Evolutionary conservation across 768 basidiomycete genomes (phyloP), one percentile per base, ranked within the genome.

Genomic region (Psilocybe tampanensis): DNA sequence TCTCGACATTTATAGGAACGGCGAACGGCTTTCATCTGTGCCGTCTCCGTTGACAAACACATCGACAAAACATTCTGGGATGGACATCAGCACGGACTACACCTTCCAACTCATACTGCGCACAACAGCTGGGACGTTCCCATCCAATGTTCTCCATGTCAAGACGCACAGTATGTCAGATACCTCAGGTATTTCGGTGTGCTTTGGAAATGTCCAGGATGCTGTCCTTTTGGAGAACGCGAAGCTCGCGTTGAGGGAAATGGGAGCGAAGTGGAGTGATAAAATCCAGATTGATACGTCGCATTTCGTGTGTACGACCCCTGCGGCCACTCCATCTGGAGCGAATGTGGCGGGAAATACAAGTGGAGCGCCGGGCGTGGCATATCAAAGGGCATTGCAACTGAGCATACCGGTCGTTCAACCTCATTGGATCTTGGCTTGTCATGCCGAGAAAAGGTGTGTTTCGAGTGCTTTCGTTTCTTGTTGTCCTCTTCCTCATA

Each of bases 231-330:
- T 96, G 54, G 89, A 92, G 66, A 87, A 94, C 59, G 87, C 90
- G 29, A 93, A 92, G 70, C 69, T 84, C 54, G 92, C 94, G 8
- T 72, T 99, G 52, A 69, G 80, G 44, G 87, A 91, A 64, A 97
- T 98, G 90, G 83, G 81, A 41, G 96, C 93, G 0, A 89, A 89
- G 62, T 95, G 90, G 88, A 92, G 87, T 65, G 90, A 95, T 62
- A 90, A 86, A 66, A 95, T 99, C 39, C 92, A 95, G 75, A 95
- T 98, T 56, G 96, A 99, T 68, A 98, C 96, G 9, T 98, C 95
- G 0, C 96, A 99, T 72, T 99, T 97, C 63, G 95, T 98, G 41
- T 96, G 95, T 68, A 96, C 94, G 17, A 94, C 91, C 0, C 94
- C 95, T 2, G 89, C 87, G 1, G 81, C 85, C 9, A 87, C 85